Evolutionary conservation across 179 eudicot species (phyloP).

Genomic region (Drosera spatulata): DNA sequence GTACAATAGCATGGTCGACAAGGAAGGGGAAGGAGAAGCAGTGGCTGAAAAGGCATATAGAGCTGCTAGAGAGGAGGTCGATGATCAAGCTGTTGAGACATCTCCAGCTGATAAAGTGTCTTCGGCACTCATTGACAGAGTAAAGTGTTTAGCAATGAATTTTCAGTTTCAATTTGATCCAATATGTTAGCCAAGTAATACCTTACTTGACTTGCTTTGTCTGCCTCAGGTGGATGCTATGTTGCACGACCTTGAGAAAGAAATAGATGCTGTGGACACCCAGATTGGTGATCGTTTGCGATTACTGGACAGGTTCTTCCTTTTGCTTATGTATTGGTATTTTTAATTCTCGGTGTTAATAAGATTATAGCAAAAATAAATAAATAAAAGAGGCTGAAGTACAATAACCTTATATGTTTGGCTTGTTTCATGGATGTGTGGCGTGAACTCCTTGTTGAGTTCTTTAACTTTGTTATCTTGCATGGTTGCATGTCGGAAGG

Average conservation of each 20-base stretch:
- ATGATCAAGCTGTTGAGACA: conserved; percentile 35
- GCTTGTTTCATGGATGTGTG: too few species aligned
- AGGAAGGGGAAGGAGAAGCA: conserved; percentile 52
- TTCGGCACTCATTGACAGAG: conserved; percentile 35
- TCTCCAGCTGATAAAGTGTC: conserved; percentile 23
- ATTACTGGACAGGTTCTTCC: conserved; percentile 67
- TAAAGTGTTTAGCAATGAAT: conserved; percentile 9
- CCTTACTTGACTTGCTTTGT: background rate
- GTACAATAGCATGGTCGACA: conserved; percentile 70
- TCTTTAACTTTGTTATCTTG: too few species aligned
- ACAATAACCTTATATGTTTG: too few species aligned
- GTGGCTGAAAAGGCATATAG: conserved; percentile 68
- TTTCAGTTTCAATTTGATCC: background rate
- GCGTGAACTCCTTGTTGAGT: too few species aligned
- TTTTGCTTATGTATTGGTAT: background rate
- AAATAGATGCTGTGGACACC: conserved; percentile 96
- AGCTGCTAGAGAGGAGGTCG: conserved; percentile 57
- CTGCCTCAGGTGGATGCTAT: conserved; percentile 80
- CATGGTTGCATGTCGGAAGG: too few species aligned
- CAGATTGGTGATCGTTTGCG: conserved; percentile 89
- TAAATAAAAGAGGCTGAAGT: too few species aligned
- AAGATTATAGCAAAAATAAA: too few species aligned
- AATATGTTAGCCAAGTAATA: background rate
- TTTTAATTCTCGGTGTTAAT: background rate
- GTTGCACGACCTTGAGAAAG: conserved; percentile 97